These are phyloP conservation scores for Raffaelea deltoideospora DNA, from an alignment of 2,329 filamentous ascomycete genomes.

Conservation along the genomic window DNA sequence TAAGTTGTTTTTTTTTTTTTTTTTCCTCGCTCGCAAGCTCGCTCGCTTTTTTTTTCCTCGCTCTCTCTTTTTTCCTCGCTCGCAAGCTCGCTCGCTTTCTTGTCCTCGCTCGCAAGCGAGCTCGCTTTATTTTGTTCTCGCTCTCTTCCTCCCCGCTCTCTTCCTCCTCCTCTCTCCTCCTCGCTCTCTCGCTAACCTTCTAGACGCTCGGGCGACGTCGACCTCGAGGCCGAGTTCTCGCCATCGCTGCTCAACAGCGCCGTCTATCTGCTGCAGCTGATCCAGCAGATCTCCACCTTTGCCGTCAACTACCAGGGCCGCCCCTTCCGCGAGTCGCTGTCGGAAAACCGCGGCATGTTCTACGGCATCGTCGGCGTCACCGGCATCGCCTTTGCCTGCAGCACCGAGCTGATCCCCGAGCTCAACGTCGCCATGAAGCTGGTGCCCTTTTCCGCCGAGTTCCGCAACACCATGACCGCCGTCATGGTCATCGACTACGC, in stretches of 20 bases:
- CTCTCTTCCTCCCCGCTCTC: too few species aligned
- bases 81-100: slow-evolving; percentile 8
- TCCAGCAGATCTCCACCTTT: slow-evolving; percentile 98
- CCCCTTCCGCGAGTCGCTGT: slow-evolving; percentile 89
- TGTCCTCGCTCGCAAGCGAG: too few species aligned
- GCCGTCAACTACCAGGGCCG: slow-evolving; percentile 99
- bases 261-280: slow-evolving; percentile 91
- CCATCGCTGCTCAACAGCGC: slow-evolving; percentile 92
- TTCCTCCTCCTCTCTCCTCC: neutral
- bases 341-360: slow-evolving; percentile 96
- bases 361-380: slow-evolving; percentile 87
- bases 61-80: neutral
- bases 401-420: slow-evolving; percentile 88
- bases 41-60: too few species aligned
- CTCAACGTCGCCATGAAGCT: slow-evolving; percentile 88
- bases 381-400: slow-evolving; percentile 82
- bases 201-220: slow-evolving; percentile 44
- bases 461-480: slow-evolving; percentile 71
- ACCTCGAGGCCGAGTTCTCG: slow-evolving; percentile 87
- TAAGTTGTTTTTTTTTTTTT: slow-evolving; percentile 31
- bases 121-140: too few species aligned
- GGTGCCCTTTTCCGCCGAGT: slow-evolving; percentile 76
- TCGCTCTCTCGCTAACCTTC: slow-evolving; percentile 12
- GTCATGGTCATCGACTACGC: slow-evolving; percentile 81
- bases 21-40: too few species aligned